Conservation (phyloP, 129 eudicot species). For the Pulicaria dysenterica region DNA sequence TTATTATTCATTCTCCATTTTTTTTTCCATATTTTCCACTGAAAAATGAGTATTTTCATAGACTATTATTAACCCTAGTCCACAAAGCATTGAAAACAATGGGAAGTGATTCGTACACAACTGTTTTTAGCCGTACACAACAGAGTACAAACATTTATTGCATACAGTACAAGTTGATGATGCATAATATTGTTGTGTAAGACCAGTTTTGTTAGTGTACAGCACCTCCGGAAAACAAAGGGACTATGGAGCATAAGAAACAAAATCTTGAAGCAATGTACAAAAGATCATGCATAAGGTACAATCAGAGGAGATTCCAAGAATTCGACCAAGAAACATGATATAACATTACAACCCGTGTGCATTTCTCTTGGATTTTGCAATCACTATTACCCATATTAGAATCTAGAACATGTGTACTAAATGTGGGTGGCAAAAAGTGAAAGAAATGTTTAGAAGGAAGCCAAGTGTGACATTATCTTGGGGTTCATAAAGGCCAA, state of each 20-base stretch:
- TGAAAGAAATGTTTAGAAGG: neutral
- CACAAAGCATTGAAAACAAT: too few relatives aligned
- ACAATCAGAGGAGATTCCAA: slow-evolving; percentile 4
- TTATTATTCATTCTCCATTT: slow-evolving; percentile 6
- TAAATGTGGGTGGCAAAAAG: slow-evolving; percentile 22
- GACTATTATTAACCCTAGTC: slow-evolving; percentile 1
- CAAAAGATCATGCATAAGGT: slow-evolving; percentile 17
- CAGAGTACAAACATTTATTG: too few relatives aligned
- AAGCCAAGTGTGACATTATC: slow-evolving; percentile 19
- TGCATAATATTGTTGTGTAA: too few relatives aligned
- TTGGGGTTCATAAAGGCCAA: slow-evolving; percentile 26
- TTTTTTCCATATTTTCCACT: neutral
- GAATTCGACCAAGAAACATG: neutral
- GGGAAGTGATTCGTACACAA: too few relatives aligned
- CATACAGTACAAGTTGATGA: too few relatives aligned
- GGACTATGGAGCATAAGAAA: neutral
- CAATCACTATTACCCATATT: slow-evolving; percentile 6
- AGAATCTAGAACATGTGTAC: slow-evolving; percentile 17
- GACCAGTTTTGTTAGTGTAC: too few relatives aligned
- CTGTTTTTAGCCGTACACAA: too few relatives aligned
- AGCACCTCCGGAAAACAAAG: neutral
- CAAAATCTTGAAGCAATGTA: neutral
- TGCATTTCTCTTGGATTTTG: slow-evolving; percentile 10
- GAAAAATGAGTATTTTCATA: too few relatives aligned
- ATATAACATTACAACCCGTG: too few relatives aligned